Evolutionary conservation across 805 yeast species (phyloP), one percentile per base, ranked within the genome.

Genomic region (Metschnikowia similis): DNA sequence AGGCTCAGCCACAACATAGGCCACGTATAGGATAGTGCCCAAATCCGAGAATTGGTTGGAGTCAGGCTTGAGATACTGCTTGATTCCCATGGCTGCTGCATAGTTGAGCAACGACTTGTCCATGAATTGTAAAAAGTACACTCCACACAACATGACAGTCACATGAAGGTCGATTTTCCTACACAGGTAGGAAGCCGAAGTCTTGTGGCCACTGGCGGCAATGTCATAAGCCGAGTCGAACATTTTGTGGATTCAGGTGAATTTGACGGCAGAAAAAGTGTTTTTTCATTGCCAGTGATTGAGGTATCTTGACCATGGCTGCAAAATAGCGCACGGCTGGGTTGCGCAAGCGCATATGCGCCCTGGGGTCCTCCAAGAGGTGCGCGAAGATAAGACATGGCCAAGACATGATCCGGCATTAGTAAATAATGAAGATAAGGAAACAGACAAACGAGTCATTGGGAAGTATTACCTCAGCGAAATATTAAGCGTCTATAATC

Each of bases 41-140:
- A 80, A 60, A 55, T 80, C 74, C 21, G 81, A 75, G 57, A 75
- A 81, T 45, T 81, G 77, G 49, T 65, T 60, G 37, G 79, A 70
- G 30, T 39, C 13, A 6, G 75, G 69, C 35, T 66, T 66, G 53
- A 80, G 65, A 55, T 79, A 69, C 1, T 68, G 60, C 58, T 75
- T 77, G 56, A 82, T 79, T 1, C 86, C 86, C 84, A 82, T 79
- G 1, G 82, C 81, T 13, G 83, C 83, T 2, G 86, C 82, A 58
- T 81, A 80, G 57, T 81, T 81, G 40, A 82, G 62, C 39, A 81
- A 62, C 13, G 80, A 72, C 58, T 82, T 82, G 56, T 82, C 87
- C 37, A 82, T 64, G 56, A 78, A 80, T 66, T 81, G 84, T 8
- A 81, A 62, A 52, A 81, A 73, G 56, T 82, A 82, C 11, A 80